A percentile compares a stretch with the other conserved stretches of the same genome.
Conservation (phyloP, 2,329 filamentous ascomycete genomes). For the Cryphonectria radicalis region DNA sequence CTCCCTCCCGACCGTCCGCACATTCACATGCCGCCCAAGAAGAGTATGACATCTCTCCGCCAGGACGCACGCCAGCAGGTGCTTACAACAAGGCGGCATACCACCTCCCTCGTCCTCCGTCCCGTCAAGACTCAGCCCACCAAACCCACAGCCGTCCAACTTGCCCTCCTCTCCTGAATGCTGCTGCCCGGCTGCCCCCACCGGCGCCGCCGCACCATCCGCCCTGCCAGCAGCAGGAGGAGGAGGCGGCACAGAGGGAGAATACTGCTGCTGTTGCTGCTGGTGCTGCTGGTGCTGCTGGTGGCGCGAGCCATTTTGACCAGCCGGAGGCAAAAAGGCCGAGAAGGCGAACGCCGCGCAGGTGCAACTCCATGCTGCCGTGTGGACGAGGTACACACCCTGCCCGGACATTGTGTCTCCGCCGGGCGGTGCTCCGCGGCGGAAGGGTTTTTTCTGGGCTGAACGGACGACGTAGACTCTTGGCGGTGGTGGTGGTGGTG, state of each 20-base stretch:
- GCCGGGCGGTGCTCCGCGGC: neutral
- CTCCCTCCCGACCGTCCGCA: conserved; percentile 58
- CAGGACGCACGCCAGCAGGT: conserved; percentile 82
- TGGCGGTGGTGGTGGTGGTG: conserved; percentile 8
- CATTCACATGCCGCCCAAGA: conserved; percentile 61
- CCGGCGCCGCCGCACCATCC: neutral
- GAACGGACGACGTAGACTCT: conserved; percentile 69
- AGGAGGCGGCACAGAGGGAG: conserved; percentile 11
- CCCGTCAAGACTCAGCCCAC: conserved; percentile 52
- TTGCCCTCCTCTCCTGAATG: conserved; percentile 7
- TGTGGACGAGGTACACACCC: conserved; percentile 69
- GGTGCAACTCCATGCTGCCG: conserved; percentile 82
- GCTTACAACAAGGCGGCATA: conserved; percentile 76
- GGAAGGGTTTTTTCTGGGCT: conserved; percentile 41
- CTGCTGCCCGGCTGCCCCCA: conserved; percentile 2
- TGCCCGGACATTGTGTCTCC: conserved; percentile 17
- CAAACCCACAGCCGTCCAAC: conserved; percentile 44
- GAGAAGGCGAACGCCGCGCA: conserved; percentile 84
- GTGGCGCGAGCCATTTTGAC: neutral
- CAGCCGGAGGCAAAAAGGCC: conserved; percentile 56
- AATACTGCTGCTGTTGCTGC: conserved; percentile 15
- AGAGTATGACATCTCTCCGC: conserved; percentile 65
- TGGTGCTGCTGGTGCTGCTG: conserved; percentile 18
- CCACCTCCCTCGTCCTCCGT: conserved; percentile 28
- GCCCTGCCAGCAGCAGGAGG: neutral